Conservation (phyloP, 306 rosid species). For the Glycyrrhiza uralensis region DNA sequence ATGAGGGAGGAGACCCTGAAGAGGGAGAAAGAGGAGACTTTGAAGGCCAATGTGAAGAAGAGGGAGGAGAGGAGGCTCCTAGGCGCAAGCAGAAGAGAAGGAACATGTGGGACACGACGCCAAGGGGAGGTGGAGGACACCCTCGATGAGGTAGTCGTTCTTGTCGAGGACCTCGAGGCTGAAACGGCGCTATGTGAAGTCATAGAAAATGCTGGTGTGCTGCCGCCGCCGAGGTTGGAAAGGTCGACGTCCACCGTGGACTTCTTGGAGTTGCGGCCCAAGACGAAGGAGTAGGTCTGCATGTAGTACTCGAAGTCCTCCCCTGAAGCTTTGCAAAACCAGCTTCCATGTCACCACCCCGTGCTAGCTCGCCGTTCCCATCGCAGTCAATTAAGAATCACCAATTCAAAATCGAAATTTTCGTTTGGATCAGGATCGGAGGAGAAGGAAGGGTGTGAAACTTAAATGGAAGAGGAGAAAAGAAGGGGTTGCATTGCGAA, state of each 20-base stretch:
- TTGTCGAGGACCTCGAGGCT: conserved; percentile 94
- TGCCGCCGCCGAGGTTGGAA: conserved; percentile 99
- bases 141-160: conserved; percentile 93
- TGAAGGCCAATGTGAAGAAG: too few relatives aligned
- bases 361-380: conserved; percentile 46
- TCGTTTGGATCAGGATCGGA: too few relatives aligned
- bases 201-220: conserved; percentile 98
- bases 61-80: too few relatives aligned
- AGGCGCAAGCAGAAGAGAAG: too few relatives aligned
- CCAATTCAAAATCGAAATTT: too few relatives aligned
- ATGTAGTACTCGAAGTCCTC: conserved; percentile 98
- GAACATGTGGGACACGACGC: too few relatives aligned
- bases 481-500: too few relatives aligned
- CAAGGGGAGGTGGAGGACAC: conserved; percentile 96
- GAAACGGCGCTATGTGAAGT: conserved; percentile 91
- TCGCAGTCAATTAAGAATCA: background rate
- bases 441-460: too few relatives aligned
- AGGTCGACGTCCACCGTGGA: conserved; percentile 96
- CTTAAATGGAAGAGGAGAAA: too few relatives aligned
- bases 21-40: too few relatives aligned
- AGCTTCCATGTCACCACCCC: conserved; percentile 84
- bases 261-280: conserved; percentile 96
- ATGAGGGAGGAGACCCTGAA: too few relatives aligned
- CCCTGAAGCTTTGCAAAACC: conserved; percentile 98
- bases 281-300: conserved; percentile 96